phyloP scores from a whole-genome alignment of 1,284 basidiomycete species.

The Xerocomus nothofagi region DNA sequence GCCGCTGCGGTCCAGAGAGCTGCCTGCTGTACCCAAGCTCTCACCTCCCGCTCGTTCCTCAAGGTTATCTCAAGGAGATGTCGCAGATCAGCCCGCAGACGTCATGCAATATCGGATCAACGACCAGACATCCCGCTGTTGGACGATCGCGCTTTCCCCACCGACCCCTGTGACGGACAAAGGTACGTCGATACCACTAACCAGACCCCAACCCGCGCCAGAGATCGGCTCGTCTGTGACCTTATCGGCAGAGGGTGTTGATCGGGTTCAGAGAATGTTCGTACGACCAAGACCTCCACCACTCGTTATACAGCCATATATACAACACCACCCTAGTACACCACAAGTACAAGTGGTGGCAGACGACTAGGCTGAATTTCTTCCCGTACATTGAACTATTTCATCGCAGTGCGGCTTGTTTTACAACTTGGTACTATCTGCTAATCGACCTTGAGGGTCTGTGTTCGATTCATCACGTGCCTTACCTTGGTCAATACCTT shows the following conservation, averaged over 20 bases:
- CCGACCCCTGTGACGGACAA: constrained; percentile 4
- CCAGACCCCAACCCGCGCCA: constrained; percentile 28
- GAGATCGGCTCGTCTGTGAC: constrained; percentile 37
- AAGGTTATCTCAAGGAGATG: constrained; percentile 1
- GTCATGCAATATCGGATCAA: not conserved
- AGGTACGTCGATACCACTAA: constrained; percentile 23
- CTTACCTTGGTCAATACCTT: constrained; percentile 1
- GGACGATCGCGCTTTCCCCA: not conserved
- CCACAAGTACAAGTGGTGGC: constrained; percentile 20
- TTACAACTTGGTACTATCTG: not conserved
- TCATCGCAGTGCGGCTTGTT: constrained; percentile 10
- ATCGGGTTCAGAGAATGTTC: constrained; percentile 38
- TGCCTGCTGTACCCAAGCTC: constrained; percentile 2
- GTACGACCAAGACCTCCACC: constrained; percentile 49
- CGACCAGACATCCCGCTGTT: constrained; percentile 4
- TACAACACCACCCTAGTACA: constrained; percentile 6
- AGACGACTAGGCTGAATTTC: constrained; percentile 18
- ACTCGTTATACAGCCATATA: constrained; percentile 20
- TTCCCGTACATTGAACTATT: not conserved
- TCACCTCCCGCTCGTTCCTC: constrained; percentile 1
- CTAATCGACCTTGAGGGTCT: not conserved
- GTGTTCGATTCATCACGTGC: constrained; percentile 21
- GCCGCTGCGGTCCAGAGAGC: not conserved
- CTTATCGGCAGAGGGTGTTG: constrained; percentile 27
- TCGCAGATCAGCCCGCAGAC: not conserved